Evolutionary conservation across 257 asterid species (phyloP).

Genomic region (Plantago ovata): DNA sequence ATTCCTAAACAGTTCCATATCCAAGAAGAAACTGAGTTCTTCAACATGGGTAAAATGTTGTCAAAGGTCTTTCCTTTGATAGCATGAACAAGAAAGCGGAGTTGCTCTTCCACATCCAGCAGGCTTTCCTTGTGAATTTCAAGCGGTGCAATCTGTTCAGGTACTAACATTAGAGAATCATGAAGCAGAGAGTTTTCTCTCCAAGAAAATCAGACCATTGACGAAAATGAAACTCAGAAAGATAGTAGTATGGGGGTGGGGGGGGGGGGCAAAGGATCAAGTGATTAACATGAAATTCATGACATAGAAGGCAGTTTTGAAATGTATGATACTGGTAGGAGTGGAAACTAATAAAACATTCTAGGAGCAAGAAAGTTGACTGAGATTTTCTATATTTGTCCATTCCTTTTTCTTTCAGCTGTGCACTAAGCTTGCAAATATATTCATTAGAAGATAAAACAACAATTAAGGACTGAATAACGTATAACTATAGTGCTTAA

Average conservation of each 20-base stretch:
- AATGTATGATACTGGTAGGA: neutral
- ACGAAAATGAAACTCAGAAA: neutral
- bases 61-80: constrained; percentile 60
- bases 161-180: constrained; percentile 14
- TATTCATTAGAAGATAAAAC: no score
- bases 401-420: no score
- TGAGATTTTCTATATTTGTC: no score
- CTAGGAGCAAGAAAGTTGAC: no score
- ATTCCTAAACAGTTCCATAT: constrained; percentile 83
- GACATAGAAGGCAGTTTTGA: constrained; percentile 2
- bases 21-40: constrained; percentile 79
- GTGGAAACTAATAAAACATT: neutral
- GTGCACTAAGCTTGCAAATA: no score
- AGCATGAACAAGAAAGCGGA: constrained; percentile 63
- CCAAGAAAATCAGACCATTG: neutral
- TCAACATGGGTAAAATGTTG: constrained; percentile 56
- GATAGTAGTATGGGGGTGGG: neutral
- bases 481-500: no score
- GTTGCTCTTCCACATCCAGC: constrained; percentile 87
- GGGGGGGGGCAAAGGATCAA: neutral
- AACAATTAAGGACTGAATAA: no score
- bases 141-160: constrained; percentile 87
- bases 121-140: constrained; percentile 77
- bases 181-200: neutral
- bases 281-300: neutral